A percentile compares a stretch with the other conserved stretches of the same genome.
Evolutionary conservation across 805 yeast genomes (phyloP).

Genomic region (Ogataea paraovalis): DNA sequence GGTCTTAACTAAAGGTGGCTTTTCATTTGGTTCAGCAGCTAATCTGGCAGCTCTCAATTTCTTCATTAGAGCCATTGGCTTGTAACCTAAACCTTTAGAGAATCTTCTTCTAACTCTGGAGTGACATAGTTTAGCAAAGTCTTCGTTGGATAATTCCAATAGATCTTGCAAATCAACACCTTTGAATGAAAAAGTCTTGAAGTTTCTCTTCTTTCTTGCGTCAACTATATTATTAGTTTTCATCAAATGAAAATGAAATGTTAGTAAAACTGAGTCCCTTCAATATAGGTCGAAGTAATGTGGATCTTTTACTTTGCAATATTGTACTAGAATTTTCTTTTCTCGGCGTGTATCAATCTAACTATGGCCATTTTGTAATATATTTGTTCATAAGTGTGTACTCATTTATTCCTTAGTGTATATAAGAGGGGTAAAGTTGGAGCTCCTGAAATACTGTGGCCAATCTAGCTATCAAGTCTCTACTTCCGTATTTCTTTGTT

Average conservation of each 20-base stretch:
- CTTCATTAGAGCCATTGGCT: slow-evolving; percentile 94
- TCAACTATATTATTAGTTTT: slow-evolving; percentile 40
- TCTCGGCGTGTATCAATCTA: no score
- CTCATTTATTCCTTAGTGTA: no score
- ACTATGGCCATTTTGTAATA: no score
- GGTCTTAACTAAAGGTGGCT: slow-evolving; percentile 97
- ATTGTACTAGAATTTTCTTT: no score
- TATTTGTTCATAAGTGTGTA: no score
- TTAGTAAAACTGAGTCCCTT: slow-evolving; percentile 21
- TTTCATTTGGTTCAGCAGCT: slow-evolving; percentile 86
- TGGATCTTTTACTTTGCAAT: no score
- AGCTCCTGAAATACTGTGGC: no score
- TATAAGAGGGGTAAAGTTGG: no score
- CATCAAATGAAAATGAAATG: slow-evolving; percentile 8
- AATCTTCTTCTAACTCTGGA: slow-evolving; percentile 99
- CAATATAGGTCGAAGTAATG: no score
- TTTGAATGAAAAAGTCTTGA: slow-evolving; percentile 97
- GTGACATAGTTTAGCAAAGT: slow-evolving; percentile 92
- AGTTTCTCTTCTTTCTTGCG: slow-evolving; percentile 77
- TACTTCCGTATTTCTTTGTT: no score
- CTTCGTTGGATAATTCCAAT: slow-evolving; percentile 92
- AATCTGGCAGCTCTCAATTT: slow-evolving; percentile 97
- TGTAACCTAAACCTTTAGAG: slow-evolving; percentile 93
- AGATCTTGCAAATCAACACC: slow-evolving; percentile 97
- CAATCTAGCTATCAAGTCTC: no score